Base-by-base conservation (phyloP, 306 rosid genomes). In the Ziziphus jujuba region DNA sequence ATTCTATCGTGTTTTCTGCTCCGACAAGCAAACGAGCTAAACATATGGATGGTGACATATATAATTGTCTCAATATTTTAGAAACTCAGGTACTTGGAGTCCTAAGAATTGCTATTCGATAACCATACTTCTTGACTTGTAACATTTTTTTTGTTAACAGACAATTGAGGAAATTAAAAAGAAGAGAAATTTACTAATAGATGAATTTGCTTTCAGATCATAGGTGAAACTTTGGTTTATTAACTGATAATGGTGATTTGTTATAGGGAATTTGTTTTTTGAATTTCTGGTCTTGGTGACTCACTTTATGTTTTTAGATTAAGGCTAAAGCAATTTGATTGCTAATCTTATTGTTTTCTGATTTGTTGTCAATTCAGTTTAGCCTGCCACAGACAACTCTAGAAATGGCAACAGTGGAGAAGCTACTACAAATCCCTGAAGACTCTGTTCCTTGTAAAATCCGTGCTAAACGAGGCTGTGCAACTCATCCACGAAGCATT, bases 391-490 rank as follows among this genome's bases (percentile, higher is more conserved):
- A 90, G 72, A 87, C 99, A 17, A 71, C 80, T 69, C 74, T 93
- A 6, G 99, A 93, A 72, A 87, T 93, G 91, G 92, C 88, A 40
- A 68, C 87, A 0, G 84, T 85, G 40, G 96, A 93, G 58, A 88
- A 84, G 70, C 78, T 93, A 17, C 74, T 93, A 53, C 90, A 88
- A 20, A 90, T 93, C 62, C 99, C 99, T 7, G 85, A 90, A 77
- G 96, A 93, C 61, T 90, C 97, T 16, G 96, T 90, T 49, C 96
- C 99, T 19, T 90, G 97, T 70, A 93, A 93, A 83, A 93, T 93
- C 45, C 97, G 99, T 45, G 99, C 99, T 3, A 93, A 93, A 81
- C 95, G 99, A 75, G 99, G 99, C 40, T 90, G 95, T 71, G 99
- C 99, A 13, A 93, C 99, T 69, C 99, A 93, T 75, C 97, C 99